phyloP scores from a whole-genome alignment of 2,329 filamentous ascomycete species.

The Zymoseptoria pseudotritici region DNA sequence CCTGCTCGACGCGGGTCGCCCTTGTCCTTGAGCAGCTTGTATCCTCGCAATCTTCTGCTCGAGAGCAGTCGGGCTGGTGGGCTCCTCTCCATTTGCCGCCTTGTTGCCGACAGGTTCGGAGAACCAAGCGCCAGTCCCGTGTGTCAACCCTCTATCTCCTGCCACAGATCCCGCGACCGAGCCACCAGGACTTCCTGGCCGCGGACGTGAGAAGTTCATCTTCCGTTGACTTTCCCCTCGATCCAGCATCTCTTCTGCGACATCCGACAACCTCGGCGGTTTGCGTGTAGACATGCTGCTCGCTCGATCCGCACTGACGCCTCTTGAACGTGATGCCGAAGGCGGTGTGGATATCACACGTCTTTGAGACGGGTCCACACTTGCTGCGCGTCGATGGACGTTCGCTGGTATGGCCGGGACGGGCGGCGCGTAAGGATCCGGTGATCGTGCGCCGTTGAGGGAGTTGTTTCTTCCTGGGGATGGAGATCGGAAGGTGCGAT shows the following conservation, averaged over 20 bases:
- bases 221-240: conserved; percentile 34
- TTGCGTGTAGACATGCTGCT: conserved; percentile 11
- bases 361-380: conserved; percentile 41
- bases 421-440: conserved; percentile 50
- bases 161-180: conserved; percentile 8
- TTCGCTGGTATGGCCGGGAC: conserved; percentile 59
- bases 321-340: conserved; percentile 30
- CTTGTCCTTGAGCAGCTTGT: conserved; percentile 15
- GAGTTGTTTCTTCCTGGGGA: conserved; percentile 46
- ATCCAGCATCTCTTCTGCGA: conserved; percentile 33
- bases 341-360: conserved; percentile 40
- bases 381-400: conserved; percentile 39
- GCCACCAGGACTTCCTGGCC: conserved; percentile 25
- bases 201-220: conserved; percentile 50
- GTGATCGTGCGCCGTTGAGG: conserved; percentile 20
- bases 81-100: conserved; percentile 2
- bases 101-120: conserved; percentile 51
- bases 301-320: conserved; percentile 25
- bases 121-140: conserved; percentile 45
- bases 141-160: conserved; percentile 19
- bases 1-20: conserved; percentile 7
- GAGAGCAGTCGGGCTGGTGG: conserved; percentile 7
- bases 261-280: conserved; percentile 34
- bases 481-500: conserved; percentile 76
- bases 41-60: conserved; percentile 16